Percentiles rank a stretch among this genome's conserved stretches.
These are phyloP conservation scores for Candida patagonica DNA, from an alignment of 805 yeast species.

Conservation along the genomic window DNA sequence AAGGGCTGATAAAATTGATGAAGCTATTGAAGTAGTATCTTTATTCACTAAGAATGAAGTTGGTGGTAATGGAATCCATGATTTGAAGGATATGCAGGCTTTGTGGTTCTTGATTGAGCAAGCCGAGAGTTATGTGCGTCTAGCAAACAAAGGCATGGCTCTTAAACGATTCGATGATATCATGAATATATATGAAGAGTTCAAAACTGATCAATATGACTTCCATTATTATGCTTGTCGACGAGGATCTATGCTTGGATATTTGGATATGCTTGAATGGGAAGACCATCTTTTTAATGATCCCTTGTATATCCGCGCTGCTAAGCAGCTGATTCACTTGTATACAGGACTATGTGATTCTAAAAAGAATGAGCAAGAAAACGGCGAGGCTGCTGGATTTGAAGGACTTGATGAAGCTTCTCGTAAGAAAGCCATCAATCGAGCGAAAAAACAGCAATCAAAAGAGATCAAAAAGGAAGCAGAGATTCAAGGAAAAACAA, in stretches of 20 bases:
- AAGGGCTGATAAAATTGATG: conserved; percentile 63
- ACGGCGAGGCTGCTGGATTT: conserved; percentile 10
- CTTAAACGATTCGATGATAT: conserved; percentile 68
- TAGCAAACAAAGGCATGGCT: conserved; percentile 59
- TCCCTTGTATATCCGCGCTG: conserved; percentile 64
- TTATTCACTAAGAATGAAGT: conserved; percentile 79
- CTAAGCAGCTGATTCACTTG: conserved; percentile 52
- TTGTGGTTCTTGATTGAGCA: conserved; percentile 79
- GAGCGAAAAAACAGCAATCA: conserved; percentile 37
- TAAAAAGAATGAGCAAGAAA: conserved; percentile 11
- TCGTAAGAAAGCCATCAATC: conserved; percentile 26
- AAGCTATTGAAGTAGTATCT: conserved; percentile 65
- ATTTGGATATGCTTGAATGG: conserved; percentile 71
- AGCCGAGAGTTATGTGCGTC: conserved; percentile 71
- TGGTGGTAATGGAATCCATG: conserved; percentile 75
- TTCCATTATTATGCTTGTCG: conserved; percentile 90
- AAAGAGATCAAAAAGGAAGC: conserved; percentile 36
- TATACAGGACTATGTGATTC: conserved; percentile 35
- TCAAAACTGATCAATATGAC: conserved; percentile 78
- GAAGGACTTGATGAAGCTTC: conserved; percentile 27
- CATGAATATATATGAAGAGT: conserved; percentile 57
- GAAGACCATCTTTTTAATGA: conserved; percentile 63
- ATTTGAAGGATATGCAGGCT: conserved; percentile 83
- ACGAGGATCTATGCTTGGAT: conserved; percentile 82
- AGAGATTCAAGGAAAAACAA: conserved; percentile 30